Percentiles rank a stretch among this genome's conserved stretches.
Evolutionary conservation across 2,329 filamentous ascomycete species (phyloP).

Genomic region (Botrytis medusae): DNA sequence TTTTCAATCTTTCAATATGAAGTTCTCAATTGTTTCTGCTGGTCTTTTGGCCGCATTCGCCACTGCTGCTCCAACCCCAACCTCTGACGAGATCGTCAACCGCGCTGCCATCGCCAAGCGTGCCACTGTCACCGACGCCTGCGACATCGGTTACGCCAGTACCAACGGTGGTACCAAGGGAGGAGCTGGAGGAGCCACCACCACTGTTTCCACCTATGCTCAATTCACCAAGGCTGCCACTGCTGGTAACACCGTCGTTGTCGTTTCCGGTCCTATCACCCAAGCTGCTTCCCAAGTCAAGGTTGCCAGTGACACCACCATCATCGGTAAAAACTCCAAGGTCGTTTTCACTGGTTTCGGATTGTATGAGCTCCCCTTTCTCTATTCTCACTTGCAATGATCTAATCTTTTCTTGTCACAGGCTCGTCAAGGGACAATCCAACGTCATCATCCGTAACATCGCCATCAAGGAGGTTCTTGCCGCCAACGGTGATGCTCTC

Average conservation of each 20-base stretch:
- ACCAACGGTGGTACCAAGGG: conserved; percentile 48
- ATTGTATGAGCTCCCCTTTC: neutral
- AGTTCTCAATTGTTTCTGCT: conserved; percentile 16
- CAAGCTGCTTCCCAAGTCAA: conserved; percentile 7
- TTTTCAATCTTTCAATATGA: conserved; percentile 17
- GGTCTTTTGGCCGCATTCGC: conserved; percentile 19
- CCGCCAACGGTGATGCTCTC: conserved; percentile 50
- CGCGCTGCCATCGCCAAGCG: conserved; percentile 44
- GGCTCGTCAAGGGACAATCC: conserved; percentile 32
- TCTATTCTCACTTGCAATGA: neutral
- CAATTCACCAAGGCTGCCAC: conserved; percentile 36
- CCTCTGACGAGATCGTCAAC: conserved; percentile 2
- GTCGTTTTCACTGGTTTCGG: conserved; percentile 14
- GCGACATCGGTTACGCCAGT: conserved; percentile 47
- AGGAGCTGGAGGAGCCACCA: conserved; percentile 46
- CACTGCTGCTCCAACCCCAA: conserved; percentile 21
- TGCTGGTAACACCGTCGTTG: conserved; percentile 13
- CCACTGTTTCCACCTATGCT: conserved; percentile 48
- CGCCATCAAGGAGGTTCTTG: conserved; percentile 50
- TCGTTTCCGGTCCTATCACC: conserved; percentile 7
- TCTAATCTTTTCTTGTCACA: neutral
- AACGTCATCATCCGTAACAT: conserved; percentile 61
- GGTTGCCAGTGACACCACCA: conserved; percentile 20
- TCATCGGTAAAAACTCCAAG: conserved; percentile 7
- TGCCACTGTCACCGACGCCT: conserved; percentile 40